Conservation (phyloP, 148 eudicot genomes). For the Salicornia ramosissima region DNA sequence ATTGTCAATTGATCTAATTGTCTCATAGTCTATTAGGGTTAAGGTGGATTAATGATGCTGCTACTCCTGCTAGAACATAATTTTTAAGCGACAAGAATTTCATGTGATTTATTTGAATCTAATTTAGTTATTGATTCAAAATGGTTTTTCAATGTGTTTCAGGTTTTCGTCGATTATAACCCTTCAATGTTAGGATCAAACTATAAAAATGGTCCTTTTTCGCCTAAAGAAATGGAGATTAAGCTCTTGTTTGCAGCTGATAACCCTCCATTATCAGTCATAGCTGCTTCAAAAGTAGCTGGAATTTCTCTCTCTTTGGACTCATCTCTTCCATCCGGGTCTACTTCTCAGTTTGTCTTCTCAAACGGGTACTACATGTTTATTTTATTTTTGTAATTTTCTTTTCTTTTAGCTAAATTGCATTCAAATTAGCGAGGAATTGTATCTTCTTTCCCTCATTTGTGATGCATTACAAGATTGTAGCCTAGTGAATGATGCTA, state of each 20-base stretch:
- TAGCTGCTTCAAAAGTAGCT: constrained; percentile 54
- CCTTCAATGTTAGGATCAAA: no score
- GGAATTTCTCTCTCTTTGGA: constrained; percentile 36
- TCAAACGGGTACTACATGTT: constrained; percentile 37
- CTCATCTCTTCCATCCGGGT: constrained; percentile 51
- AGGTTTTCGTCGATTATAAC: no score
- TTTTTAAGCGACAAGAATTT: no score
- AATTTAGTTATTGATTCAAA: no score
- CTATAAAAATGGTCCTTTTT: no score
- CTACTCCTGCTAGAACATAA: no score
- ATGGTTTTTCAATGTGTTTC: no score
- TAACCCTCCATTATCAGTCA: constrained; percentile 58
- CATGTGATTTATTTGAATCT: no score
- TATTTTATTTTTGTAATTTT: not conserved
- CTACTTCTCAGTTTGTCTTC: constrained; percentile 45
- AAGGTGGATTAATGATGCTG: no score
- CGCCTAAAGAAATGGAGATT: not conserved
- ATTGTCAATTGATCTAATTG: no score
- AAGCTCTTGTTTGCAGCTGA: constrained; percentile 51
- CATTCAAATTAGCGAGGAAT: not conserved
- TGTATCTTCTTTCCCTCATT: not conserved
- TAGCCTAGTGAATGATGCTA: no score
- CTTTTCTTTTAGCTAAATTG: not conserved
- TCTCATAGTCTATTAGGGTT: no score
- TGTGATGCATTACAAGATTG: not conserved